Conservation (phyloP, 768 basidiomycete species). For the Phlegmacium glaucopus region DNA sequence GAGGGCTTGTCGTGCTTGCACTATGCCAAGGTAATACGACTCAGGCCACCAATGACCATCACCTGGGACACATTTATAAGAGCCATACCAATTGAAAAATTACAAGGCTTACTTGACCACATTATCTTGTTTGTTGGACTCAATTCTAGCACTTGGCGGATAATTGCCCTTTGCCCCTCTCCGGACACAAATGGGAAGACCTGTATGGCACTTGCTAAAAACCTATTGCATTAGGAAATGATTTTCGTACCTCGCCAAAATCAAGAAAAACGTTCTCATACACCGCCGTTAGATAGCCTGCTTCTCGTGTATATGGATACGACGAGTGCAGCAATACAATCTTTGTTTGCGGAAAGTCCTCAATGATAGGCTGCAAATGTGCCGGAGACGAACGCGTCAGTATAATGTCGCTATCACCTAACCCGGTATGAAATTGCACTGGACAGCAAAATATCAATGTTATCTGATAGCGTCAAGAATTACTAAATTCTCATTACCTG, state of each 20-base stretch:
- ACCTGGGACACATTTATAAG: conserved; percentile 26
- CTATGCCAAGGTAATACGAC: conserved; percentile 62
- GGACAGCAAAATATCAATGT: background rate
- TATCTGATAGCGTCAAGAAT: background rate
- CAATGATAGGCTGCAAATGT: conserved; percentile 65
- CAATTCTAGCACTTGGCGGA: conserved; percentile 66
- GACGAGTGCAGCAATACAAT: conserved; percentile 72
- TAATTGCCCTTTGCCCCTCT: conserved; percentile 55
- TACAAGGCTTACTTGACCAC: conserved; percentile 66
- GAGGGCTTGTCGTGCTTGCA: conserved; percentile 62
- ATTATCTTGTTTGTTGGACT: conserved; percentile 75
- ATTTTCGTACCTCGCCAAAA: conserved; percentile 57
- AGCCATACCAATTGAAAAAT: background rate
- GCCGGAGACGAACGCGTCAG: conserved; percentile 59
- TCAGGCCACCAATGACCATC: conserved; percentile 80
- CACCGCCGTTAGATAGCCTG: conserved; percentile 69
- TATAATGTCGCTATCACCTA: conserved; percentile 72
- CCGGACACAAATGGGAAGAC: conserved; percentile 66
- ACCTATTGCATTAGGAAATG: background rate
- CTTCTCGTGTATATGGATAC: conserved; percentile 79
- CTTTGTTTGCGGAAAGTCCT: conserved; percentile 52
- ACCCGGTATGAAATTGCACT: conserved; percentile 87
- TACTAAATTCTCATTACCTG: conserved; percentile 41
- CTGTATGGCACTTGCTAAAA: conserved; percentile 20
- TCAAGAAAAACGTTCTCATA: conserved; percentile 77